Evolutionary conservation across 331 rosid species (phyloP).

Genomic region (Pyracantha coccinea): DNA sequence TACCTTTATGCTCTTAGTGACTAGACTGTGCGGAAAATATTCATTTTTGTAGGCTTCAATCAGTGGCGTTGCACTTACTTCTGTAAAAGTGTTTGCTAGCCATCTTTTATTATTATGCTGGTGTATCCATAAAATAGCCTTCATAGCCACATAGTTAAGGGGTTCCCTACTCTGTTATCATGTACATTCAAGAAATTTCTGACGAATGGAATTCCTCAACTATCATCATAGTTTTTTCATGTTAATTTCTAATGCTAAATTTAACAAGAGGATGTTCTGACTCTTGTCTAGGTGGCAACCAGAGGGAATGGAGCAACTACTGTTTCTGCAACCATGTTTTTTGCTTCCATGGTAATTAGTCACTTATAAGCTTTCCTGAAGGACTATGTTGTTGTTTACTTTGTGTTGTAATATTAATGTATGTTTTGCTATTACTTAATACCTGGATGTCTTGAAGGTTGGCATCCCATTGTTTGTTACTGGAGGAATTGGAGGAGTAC

Average conservation of each 20-base stretch:
- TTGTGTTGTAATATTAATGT: background rate
- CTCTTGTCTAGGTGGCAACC: constrained; percentile 53
- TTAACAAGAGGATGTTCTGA: constrained; percentile 11
- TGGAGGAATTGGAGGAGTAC: constrained; percentile 98
- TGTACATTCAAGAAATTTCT: background rate
- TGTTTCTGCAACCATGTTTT: constrained; percentile 84
- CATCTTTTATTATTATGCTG: background rate
- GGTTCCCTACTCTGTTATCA: background rate
- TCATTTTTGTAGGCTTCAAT: background rate
- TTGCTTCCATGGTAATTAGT: constrained; percentile 62
- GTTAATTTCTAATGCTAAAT: background rate
- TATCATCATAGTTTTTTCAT: background rate
- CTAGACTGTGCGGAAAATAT: background rate
- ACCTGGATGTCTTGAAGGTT: constrained; percentile 41
- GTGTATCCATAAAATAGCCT: background rate
- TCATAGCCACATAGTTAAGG: background rate
- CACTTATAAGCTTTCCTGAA: background rate
- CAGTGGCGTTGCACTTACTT: background rate
- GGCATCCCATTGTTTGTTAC: constrained; percentile 81
- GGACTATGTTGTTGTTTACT: background rate
- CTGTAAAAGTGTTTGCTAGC: background rate
- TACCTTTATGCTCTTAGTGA: background rate
- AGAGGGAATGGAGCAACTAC: constrained; percentile 87
- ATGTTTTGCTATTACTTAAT: background rate
- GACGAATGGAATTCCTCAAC: background rate